Evolutionary conservation across 352 stramenopile genomes (phyloP).

Genomic region (Phytophthora cajani): DNA sequence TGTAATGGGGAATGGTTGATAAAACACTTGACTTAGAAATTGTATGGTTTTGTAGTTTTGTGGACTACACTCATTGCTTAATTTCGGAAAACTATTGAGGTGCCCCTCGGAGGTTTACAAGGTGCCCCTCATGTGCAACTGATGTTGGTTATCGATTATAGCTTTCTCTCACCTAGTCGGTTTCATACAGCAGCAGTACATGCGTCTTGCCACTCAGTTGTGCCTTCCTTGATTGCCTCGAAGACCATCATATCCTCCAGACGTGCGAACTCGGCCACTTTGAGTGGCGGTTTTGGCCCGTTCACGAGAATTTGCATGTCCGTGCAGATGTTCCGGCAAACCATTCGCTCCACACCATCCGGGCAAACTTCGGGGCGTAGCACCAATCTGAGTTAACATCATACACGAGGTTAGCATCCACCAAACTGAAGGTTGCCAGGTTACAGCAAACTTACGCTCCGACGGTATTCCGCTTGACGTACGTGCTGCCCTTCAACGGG

Average conservation of each 20-base stretch:
- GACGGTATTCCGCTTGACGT: conserved; percentile 41
- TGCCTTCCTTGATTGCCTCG: conserved; percentile 24
- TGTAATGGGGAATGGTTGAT: neutral
- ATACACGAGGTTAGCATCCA: neutral
- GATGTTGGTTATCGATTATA: too few relatives aligned
- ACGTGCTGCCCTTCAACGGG: conserved; percentile 27
- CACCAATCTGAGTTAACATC: conserved; percentile 20
- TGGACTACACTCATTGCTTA: neutral
- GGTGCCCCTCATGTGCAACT: too few relatives aligned
- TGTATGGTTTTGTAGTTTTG: neutral
- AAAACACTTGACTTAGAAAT: neutral
- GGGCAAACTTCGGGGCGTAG: conserved; percentile 30
- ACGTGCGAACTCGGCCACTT: conserved; percentile 27
- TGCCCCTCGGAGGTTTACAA: too few relatives aligned
- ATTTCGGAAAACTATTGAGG: too few relatives aligned
- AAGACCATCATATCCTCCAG: conserved; percentile 36
- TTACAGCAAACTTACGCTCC: conserved; percentile 41
- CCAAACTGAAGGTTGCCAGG: neutral
- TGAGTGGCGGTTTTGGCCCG: conserved; percentile 8
- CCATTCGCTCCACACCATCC: conserved; percentile 36
- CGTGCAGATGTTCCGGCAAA: conserved; percentile 36
- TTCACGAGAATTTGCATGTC: conserved; percentile 34
- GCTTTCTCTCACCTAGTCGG: too few relatives aligned
- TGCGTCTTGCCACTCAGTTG: conserved; percentile 29
- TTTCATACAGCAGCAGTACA: conserved; percentile 3